Evolutionary conservation across 148 eudicot species (phyloP).

Genomic region (Drosera capensis): DNA sequence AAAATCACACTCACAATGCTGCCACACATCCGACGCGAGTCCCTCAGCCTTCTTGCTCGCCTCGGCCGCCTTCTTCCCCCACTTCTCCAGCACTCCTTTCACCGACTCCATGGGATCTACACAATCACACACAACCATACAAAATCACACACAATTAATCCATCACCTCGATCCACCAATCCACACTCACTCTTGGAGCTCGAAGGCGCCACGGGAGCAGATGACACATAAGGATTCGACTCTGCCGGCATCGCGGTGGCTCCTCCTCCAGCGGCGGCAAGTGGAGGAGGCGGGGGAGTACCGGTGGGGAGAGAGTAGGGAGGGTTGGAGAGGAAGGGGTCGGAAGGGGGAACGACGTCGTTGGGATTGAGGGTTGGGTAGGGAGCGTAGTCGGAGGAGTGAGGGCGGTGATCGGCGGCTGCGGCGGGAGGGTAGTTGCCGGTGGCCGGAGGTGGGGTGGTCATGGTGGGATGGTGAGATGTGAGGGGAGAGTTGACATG

Average conservation of each 20-base stretch:
- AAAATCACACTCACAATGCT: slow-evolving; percentile 73
- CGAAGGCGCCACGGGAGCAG: slow-evolving; percentile 28
- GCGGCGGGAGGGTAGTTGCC: slow-evolving; percentile 5
- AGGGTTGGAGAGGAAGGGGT: slow-evolving; percentile 11
- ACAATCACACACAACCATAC: background rate
- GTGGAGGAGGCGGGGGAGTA: slow-evolving; percentile 6
- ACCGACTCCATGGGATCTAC: slow-evolving; percentile 58
- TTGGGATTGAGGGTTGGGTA: slow-evolving; percentile 68
- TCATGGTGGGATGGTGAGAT: too few species aligned
- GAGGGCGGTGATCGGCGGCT: slow-evolving; percentile 3
- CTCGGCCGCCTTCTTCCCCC: slow-evolving; percentile 86
- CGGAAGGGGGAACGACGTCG: slow-evolving; percentile 56
- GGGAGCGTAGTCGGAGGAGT: slow-evolving; percentile 50
- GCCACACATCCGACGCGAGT: slow-evolving; percentile 92
- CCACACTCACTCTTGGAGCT: slow-evolving; percentile 26
- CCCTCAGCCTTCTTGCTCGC: slow-evolving; percentile 64
- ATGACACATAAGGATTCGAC: slow-evolving; percentile 67
- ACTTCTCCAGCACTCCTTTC: slow-evolving; percentile 65
- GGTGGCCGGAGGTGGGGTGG: too few species aligned
- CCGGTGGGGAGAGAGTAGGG: background rate
- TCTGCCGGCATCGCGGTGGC: slow-evolving; percentile 66
- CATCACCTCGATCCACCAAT: background rate
- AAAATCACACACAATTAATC: background rate
- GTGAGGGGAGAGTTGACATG: too few species aligned
- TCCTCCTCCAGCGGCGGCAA: slow-evolving; percentile 5